A percentile compares a stretch with the other conserved stretches of the same genome.
Evolutionary conservation across 495 filamentous ascomycete species (phyloP).

Genomic region (Penicillium paxilli): DNA sequence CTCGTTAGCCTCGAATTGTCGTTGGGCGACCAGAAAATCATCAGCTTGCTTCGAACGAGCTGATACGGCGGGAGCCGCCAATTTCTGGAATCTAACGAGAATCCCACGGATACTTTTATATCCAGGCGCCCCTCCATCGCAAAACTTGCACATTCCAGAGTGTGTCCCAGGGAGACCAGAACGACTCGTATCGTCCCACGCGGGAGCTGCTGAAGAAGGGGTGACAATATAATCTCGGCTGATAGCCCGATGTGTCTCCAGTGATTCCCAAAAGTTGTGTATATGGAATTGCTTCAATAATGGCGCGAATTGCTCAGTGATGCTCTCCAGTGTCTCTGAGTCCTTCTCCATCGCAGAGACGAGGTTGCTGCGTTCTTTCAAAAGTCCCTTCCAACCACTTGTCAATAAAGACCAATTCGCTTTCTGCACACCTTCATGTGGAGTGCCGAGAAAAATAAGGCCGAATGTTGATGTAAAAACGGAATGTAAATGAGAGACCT

Average conservation of each 20-base stretch:
- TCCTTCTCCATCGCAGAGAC: conserved; percentile 10
- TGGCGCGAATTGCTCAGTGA: conserved; percentile 39
- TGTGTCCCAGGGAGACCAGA: not conserved
- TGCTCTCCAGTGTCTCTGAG: conserved; percentile 25
- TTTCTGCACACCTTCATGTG: conserved; percentile 14
- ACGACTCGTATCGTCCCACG: not conserved
- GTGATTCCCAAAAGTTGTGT: conserved; percentile 39
- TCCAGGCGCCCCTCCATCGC: not conserved
- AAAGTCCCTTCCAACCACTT: conserved; percentile 13
- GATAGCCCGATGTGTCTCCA: conserved; percentile 7
- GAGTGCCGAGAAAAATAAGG: conserved; percentile 34
- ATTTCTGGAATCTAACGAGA: not conserved
- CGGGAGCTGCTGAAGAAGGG: conserved; percentile 1
- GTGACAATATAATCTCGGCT: not conserved
- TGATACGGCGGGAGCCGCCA: not conserved
- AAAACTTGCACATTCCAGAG: conserved; percentile 1
- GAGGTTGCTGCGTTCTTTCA: not conserved
- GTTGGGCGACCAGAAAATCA: not conserved
- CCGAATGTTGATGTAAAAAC: conserved; percentile 29
- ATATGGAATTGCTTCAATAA: conserved; percentile 36
- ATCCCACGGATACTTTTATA: not conserved
- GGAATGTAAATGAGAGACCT: conserved; percentile 24
- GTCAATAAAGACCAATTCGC: conserved; percentile 1
- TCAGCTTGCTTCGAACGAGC: not conserved
- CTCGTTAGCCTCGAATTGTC: not conserved